A percentile compares a stretch with the other conserved stretches of the same genome.
Conservation (phyloP, 441 rosid genomes). For the Euphorbia schlechtendalii region DNA sequence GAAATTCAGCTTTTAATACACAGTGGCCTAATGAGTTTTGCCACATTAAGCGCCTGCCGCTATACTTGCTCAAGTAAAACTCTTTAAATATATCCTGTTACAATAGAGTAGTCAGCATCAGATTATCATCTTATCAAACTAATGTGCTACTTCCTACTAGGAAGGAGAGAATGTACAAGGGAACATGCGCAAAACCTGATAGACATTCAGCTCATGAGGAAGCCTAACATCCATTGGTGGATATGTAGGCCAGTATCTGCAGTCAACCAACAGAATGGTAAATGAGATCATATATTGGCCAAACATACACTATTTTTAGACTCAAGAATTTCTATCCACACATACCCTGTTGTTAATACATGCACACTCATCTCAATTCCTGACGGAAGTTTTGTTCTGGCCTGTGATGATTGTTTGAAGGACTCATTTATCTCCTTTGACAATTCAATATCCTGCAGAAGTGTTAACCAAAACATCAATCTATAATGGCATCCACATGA, state of each 20-base stretch:
- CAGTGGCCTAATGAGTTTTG: slow-evolving; percentile 97
- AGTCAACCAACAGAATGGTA: slow-evolving; percentile 25
- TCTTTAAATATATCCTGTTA: slow-evolving; percentile 93
- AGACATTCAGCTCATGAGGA: slow-evolving; percentile 96
- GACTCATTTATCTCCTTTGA: slow-evolving; percentile 99
- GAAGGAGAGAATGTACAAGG: slow-evolving; percentile 3
- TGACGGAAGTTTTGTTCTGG: slow-evolving; percentile 91
- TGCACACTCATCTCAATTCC: slow-evolving; percentile 99
- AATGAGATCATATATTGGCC: slow-evolving; percentile 6
- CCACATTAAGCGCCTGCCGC: slow-evolving; percentile 99
- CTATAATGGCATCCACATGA: too few relatives aligned
- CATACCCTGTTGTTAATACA: slow-evolving; percentile 94
- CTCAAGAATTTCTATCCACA: slow-evolving; percentile 17
- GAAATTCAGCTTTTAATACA: slow-evolving; percentile 87
- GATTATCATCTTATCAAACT: neutral
- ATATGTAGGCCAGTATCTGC: slow-evolving; percentile 99
- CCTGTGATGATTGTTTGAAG: slow-evolving; percentile 98
- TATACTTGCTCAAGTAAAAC: slow-evolving; percentile 92
- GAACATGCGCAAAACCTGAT: slow-evolving; percentile 58
- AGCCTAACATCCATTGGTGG: slow-evolving; percentile 99
- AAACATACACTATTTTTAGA: slow-evolving; percentile 6
- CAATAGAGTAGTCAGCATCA: slow-evolving; percentile 16
- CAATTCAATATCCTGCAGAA: slow-evolving; percentile 81
- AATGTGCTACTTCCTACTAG: neutral
- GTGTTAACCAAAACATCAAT: neutral